Evolutionary conservation across 2,329 filamentous ascomycete genomes (phyloP).

Genomic region (Paraconiothyrium brasiliense): DNA sequence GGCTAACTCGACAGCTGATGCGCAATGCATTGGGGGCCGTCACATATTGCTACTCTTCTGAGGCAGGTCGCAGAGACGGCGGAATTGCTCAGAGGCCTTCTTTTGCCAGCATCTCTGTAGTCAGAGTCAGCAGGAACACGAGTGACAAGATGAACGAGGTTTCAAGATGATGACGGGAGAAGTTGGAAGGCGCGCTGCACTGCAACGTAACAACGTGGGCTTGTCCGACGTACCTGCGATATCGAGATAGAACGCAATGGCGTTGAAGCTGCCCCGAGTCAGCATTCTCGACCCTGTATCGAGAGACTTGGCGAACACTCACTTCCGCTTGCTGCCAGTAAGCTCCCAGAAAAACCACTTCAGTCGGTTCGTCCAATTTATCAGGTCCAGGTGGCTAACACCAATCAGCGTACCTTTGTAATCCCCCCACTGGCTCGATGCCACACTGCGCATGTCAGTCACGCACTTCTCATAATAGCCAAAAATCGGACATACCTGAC

Average conservation of each 20-base stretch:
- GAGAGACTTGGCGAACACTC: slow-evolving; percentile 27
- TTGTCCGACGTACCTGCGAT: slow-evolving; percentile 63
- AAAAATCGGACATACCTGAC: slow-evolving; percentile 57
- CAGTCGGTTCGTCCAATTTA: slow-evolving; percentile 72
- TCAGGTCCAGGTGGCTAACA: slow-evolving; percentile 71
- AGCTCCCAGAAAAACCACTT: slow-evolving; percentile 67
- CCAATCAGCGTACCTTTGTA: slow-evolving; percentile 72
- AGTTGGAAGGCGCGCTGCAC: neutral
- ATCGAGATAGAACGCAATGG: slow-evolving; percentile 71
- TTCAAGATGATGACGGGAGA: neutral
- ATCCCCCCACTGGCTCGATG: slow-evolving; percentile 67
- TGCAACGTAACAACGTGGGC: neutral
- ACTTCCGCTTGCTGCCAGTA: slow-evolving; percentile 65
- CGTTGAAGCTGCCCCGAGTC: slow-evolving; percentile 65
- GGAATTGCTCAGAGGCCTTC: slow-evolving; percentile 39
- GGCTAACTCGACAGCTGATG: slow-evolving; percentile 28
- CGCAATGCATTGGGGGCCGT: slow-evolving; percentile 21
- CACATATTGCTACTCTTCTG: slow-evolving; percentile 8
- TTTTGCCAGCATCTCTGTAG: slow-evolving; percentile 50
- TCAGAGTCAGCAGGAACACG: slow-evolving; percentile 1
- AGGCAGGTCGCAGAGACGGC: slow-evolving; percentile 18
- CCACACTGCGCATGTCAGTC: slow-evolving; percentile 52
- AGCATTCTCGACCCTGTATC: slow-evolving; percentile 5
- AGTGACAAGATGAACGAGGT: neutral
- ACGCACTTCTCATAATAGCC: neutral